Evolutionary conservation across 495 filamentous ascomycete species (phyloP).

Genomic region (Podospora appendiculata): DNA sequence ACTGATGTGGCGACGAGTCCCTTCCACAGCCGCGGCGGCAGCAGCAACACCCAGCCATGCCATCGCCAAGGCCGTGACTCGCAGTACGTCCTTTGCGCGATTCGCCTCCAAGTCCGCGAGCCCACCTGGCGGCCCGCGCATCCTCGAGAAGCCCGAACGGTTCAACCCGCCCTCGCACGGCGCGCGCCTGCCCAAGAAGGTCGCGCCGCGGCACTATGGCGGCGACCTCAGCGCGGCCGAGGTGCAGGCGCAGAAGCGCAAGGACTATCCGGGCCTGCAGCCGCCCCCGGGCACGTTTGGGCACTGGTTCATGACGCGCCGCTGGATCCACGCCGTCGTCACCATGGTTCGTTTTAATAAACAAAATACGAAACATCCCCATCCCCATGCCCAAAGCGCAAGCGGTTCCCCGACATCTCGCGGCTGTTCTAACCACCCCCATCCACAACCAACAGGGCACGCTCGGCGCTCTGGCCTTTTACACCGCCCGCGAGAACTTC

Average conservation of each 20-base stretch:
- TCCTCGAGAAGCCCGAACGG: conserved; percentile 70
- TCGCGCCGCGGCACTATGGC: conserved; percentile 54
- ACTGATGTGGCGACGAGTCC: conserved; percentile 34
- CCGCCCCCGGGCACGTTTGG: conserved; percentile 66
- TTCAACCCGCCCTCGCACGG: conserved; percentile 85
- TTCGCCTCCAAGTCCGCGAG: conserved; percentile 5
- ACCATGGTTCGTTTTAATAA: conserved; percentile 62
- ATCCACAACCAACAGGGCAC: conserved; percentile 28
- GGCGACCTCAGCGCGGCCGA: conserved; percentile 53
- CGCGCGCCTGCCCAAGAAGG: conserved; percentile 41
- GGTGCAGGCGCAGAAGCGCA: conserved; percentile 49
- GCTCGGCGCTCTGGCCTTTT: conserved; percentile 56
- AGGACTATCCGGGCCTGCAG: conserved; percentile 75
- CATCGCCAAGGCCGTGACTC: not conserved
- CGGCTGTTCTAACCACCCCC: not conserved
- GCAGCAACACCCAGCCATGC: not conserved
- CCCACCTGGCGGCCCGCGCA: conserved; percentile 22
- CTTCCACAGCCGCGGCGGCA: too few species aligned
- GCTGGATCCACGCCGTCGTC: conserved; percentile 68
- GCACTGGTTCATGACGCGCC: conserved; percentile 66
- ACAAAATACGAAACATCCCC: too few species aligned
- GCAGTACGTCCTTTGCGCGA: not conserved
- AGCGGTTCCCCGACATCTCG: too few species aligned
- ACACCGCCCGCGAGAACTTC: conserved; percentile 65
- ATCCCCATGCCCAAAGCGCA: too few species aligned